Base-by-base conservation (phyloP, 306 rosid genomes). In the Vicia sativa region DNA sequence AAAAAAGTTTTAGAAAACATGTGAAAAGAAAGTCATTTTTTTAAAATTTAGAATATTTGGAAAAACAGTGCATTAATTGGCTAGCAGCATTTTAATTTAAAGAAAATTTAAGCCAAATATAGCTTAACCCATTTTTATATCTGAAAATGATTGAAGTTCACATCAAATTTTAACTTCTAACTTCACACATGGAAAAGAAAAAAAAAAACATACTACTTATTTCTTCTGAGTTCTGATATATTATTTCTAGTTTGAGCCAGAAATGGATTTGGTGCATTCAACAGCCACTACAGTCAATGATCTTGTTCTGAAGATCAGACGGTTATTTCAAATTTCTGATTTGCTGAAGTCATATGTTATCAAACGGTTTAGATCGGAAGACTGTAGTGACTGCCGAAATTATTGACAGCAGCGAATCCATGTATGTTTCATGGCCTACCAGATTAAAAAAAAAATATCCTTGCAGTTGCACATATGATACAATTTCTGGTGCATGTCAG, bases 381-480 rank as follows among this genome's bases (percentile, higher is more conserved):
- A 55, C 38, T 26, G 37, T 28, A 26, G 61, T 26, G 39, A 26
- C 61, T 55, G 61, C 61, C 13, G 38, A 19, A 26, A 26, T 12
- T 55, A 26, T 55, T 55, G 61, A 55, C 19, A 26, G 61, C 38
- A 26, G 38, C 7, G 9, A 53, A 53, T 25, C 35, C 59, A 53
- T 14, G 6, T 8, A 23, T 23, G 15, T 38, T 16, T 13, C 56
- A 66, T 6, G 23, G 48, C 28, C 9, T 10, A 54, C 39, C 67
- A 63, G 31, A 53, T 62, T 56, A 14, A 12, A 52, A 13, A 52
- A 13, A 26, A 53, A 57, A 62, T 41, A 57, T 73, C 73, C 45
- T 72, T 56, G 44, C 72, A 62, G 16, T 56, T 68, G 46, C 77
- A 55, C n/a, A 48, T 73, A 71, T 72, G 52, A 59, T 78, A 77